These are phyloP conservation scores for Tillandsia leiboldiana DNA, from an alignment of 176 grass and related monocot species.

Conservation along the genomic window DNA sequence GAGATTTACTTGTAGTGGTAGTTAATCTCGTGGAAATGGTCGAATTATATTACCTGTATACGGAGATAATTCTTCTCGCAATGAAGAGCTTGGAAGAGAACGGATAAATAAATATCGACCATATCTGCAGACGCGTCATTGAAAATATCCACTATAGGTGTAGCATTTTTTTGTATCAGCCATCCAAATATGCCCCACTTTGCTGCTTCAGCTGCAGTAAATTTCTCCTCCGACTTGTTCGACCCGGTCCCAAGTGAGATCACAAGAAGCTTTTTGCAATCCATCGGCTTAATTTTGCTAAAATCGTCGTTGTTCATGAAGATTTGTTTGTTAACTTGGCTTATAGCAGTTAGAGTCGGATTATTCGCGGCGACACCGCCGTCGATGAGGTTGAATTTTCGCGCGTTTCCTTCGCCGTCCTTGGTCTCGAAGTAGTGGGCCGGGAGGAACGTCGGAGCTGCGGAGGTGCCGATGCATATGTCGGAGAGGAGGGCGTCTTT, in stretches of 20 bases:
- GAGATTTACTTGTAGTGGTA: too few relatives aligned
- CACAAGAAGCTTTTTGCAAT: slow-evolving; percentile 44
- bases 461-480: slow-evolving; percentile 55
- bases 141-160: slow-evolving; percentile 54
- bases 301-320: slow-evolving; percentile 22
- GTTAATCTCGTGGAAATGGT: neutral
- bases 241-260: slow-evolving; percentile 49
- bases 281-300: slow-evolving; percentile 17
- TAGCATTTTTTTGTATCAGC: slow-evolving; percentile 35
- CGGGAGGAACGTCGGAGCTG: slow-evolving; percentile 33
- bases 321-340: slow-evolving; percentile 44
- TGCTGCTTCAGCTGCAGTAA: slow-evolving; percentile 1
- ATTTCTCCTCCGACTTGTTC: slow-evolving; percentile 34
- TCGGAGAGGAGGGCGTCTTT: slow-evolving; percentile 28
- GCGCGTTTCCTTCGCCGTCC: slow-evolving; percentile 3
- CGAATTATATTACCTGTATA: slow-evolving; percentile 24
- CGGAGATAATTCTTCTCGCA: slow-evolving; percentile 34
- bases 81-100: slow-evolving; percentile 42
- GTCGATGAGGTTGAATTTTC: slow-evolving; percentile 4
- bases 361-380: slow-evolving; percentile 11
- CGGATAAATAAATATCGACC: slow-evolving; percentile 53
- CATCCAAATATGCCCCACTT: slow-evolving; percentile 57
- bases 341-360: slow-evolving; percentile 42
- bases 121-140: slow-evolving; percentile 47
- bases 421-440: slow-evolving; percentile 38